A percentile compares a stretch with the other conserved stretches of the same genome.
These are phyloP conservation scores for Sphaerulina musiva DNA, from an alignment of 2,329 filamentous ascomycete genomes.

Conservation along the genomic window DNA sequence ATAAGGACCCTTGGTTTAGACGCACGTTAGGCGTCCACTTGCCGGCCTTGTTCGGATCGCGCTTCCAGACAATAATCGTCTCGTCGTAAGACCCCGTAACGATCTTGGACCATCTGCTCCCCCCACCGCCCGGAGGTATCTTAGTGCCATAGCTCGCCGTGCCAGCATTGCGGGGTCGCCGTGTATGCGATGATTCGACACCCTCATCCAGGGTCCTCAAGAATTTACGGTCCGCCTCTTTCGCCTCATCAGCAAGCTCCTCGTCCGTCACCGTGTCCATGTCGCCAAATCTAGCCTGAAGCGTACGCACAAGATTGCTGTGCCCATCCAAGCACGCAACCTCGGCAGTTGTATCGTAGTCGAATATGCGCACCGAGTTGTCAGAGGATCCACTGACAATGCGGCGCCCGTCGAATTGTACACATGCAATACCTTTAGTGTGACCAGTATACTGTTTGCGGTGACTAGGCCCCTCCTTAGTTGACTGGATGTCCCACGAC, in stretches of 20 bases:
- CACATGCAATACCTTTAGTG: slow-evolving; percentile 91
- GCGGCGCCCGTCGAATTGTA: slow-evolving; percentile 87
- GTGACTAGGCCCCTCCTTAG: slow-evolving; percentile 39
- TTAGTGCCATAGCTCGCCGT: slow-evolving; percentile 77
- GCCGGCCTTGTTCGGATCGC: slow-evolving; percentile 62
- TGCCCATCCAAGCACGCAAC: slow-evolving; percentile 83
- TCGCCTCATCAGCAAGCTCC: slow-evolving; percentile 67
- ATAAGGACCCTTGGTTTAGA: slow-evolving; percentile 27
- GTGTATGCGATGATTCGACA: slow-evolving; percentile 30
- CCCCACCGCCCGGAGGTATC: slow-evolving; percentile 83
- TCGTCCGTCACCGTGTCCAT: slow-evolving; percentile 65
- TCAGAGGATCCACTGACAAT: slow-evolving; percentile 96
- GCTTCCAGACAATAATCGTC: slow-evolving; percentile 87
- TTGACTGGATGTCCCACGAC: slow-evolving; percentile 84
- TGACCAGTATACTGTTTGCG: slow-evolving; percentile 68
- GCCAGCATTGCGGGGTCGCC: slow-evolving; percentile 54
- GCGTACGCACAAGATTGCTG: slow-evolving; percentile 77
- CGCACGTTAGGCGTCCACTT: slow-evolving; percentile 74
- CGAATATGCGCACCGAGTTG: slow-evolving; percentile 92
- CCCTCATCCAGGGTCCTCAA: slow-evolving; percentile 52
- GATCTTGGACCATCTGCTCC: slow-evolving; percentile 84
- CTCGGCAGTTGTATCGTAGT: slow-evolving; percentile 75
- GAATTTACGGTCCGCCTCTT: slow-evolving; percentile 65
- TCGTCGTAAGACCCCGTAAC: slow-evolving; percentile 96
- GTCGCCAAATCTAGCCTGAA: slow-evolving; percentile 92